These are phyloP conservation scores for Coriaria nepalensis DNA, from an alignment of 306 rosid species.

Conservation along the genomic window DNA sequence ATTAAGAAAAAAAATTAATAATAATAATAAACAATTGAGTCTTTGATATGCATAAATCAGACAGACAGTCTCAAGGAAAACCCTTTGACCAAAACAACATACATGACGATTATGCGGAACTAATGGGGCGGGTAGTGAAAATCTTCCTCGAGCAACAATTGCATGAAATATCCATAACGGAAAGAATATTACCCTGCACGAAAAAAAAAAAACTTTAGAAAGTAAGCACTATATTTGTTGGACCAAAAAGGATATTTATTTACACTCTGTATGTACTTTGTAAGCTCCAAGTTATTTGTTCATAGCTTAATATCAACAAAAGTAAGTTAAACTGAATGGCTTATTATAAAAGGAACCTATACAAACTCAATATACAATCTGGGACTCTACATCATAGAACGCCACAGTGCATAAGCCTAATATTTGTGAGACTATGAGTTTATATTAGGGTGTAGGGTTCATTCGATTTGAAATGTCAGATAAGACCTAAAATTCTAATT, in stretches of 20 bases:
- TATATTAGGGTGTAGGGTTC: no score
- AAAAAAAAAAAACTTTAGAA: conserved; percentile 14
- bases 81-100: conserved; percentile 10
- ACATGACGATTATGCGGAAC: conserved; percentile 92
- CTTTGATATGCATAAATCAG: conserved; percentile 9
- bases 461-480: no score
- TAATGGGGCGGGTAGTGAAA: conserved; percentile 94
- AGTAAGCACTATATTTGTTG: conserved; percentile 3
- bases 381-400: no score
- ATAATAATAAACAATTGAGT: conserved; percentile 7
- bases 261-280: no score
- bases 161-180: conserved; percentile 96
- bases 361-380: no score
- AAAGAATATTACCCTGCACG: conserved; percentile 58
- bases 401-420: no score
- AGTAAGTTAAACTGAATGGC: no score
- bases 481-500: no score
- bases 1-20: conserved; percentile 1
- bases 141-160: conserved; percentile 91
- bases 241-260: neutral
- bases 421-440: no score
- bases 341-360: no score
- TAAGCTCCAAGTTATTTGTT: no score
- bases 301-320: no score
- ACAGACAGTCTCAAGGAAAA: neutral